These are phyloP conservation scores for Ceratocystis papillata DNA, from an alignment of 2,329 filamentous ascomycete genomes.

Conservation along the genomic window DNA sequence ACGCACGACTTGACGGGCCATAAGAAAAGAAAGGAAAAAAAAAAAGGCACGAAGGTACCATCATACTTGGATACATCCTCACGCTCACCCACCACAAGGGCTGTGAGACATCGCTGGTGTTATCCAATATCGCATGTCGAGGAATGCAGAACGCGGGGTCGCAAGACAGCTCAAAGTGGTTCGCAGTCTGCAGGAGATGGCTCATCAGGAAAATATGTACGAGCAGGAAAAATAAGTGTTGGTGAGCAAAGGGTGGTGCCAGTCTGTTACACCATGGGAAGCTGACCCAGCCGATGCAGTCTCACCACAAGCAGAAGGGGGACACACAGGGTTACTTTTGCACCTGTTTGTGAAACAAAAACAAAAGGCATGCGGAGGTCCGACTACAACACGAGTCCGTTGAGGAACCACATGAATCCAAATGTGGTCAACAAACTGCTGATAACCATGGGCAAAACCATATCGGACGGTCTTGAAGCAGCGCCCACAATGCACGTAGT, in stretches of 20 bases:
- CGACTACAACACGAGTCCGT: slow-evolving; percentile 36
- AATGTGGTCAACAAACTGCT: slow-evolving; percentile 45
- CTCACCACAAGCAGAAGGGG: not conserved
- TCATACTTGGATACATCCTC: not conserved
- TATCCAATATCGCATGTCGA: not conserved
- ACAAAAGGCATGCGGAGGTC: slow-evolving; percentile 1
- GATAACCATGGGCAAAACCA: slow-evolving; percentile 26
- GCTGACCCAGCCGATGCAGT: not conserved
- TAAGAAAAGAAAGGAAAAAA: not conserved
- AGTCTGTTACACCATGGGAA: not conserved
- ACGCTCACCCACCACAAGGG: too few relatives aligned
- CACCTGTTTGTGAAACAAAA: not conserved
- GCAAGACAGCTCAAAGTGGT: not conserved
- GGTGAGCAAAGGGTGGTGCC: not conserved
- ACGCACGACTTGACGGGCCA: too few relatives aligned
- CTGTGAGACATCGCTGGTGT: too few relatives aligned
- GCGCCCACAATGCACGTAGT: slow-evolving; percentile 45
- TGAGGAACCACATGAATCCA: slow-evolving; percentile 55
- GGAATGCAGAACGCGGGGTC: not conserved
- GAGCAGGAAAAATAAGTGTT: slow-evolving; percentile 1
- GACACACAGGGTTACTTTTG: not conserved
- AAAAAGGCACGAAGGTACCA: not conserved
- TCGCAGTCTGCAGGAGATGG: not conserved
- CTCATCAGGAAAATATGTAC: slow-evolving; percentile 17
- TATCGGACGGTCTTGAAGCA: slow-evolving; percentile 4